Evolutionary conservation across 2,329 filamentous ascomycete species (phyloP), one percentile per base, ranked within the genome.

Genomic region (Cyphellophora attinorum): DNA sequence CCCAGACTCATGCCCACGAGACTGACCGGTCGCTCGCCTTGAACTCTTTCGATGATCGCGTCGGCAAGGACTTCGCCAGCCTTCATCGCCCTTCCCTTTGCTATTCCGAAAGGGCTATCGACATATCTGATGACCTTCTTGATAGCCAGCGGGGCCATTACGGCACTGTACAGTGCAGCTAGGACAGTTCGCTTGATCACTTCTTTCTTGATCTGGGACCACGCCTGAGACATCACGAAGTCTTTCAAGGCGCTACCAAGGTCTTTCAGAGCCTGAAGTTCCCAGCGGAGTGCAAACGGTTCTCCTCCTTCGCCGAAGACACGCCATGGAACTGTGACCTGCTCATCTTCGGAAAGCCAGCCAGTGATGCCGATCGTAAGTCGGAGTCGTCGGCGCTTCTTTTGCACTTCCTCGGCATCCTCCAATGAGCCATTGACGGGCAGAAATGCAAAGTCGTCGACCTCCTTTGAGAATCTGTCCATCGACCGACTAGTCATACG

Each of bases 381-480:
- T 15, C 84, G 74, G 31, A 93, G 63, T 27, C 81, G 71, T 38
- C 80, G 33, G 11, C 35, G 16, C 15, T 44, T 21, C 16, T 38
- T 34, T 12, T 43, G 35, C 16, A 29, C 27, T 18, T 41, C 35
- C 15, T 44, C 57, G 8, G 44, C 55, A 23, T 56, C 56, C 23
- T 59, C 51, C 15, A 31, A 31, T 5, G 14, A 25, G 13, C 34
- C 35, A 4, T 33, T 28, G 6, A 89, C 61, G 0, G 82, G 80
- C 5, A 89, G 54, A 48, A 93, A 79, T 0, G 72, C 81, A 53
- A 91, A 88, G 49, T 93, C 84, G 46, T 79, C 74, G 11, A 93
- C 76, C 42, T 89, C 81, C 50, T 76, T 76, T 10, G 78, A 70
- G 51, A 85, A 89, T 6, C 76, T 66, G 45, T 89, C 82, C 65